These are phyloP conservation scores for Batkoa obscura DNA, from an alignment of 371 early-diverging fungal genomes.

Conservation along the genomic window DNA sequence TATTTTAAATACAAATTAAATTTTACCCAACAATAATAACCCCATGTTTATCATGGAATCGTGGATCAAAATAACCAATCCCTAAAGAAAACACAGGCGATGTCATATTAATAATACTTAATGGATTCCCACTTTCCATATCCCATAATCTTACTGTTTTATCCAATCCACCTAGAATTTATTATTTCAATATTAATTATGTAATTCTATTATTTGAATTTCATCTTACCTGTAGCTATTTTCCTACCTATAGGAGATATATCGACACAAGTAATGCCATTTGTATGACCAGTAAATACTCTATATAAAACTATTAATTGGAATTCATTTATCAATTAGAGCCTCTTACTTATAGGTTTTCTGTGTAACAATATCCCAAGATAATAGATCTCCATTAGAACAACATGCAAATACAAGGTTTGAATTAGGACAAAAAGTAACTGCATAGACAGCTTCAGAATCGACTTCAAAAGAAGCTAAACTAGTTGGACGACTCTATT, in stretches of 20 bases:
- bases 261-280: conserved; percentile 1
- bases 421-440: background rate
- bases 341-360: background rate
- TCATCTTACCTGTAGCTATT: background rate
- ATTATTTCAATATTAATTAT: too few species aligned
- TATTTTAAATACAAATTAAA: too few species aligned
- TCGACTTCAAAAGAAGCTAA: background rate
- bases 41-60: background rate
- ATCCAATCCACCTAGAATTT: conserved; percentile 4
- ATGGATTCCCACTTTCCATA: too few species aligned
- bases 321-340: background rate
- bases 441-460: background rate
- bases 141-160: conserved; percentile 3
- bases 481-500: background rate
- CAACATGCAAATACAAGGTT: background rate
- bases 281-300: background rate
- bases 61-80: background rate
- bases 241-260: background rate
- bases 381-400: background rate
- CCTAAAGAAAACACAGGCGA: conserved; percentile 4
- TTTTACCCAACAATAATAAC: background rate
- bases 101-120: background rate
- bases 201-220: too few species aligned
- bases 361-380: conserved; percentile 1
- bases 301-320: background rate